Evolutionary conservation across 2,329 filamentous ascomycete genomes (phyloP).

Genomic region (Penicillium decumbens): DNA sequence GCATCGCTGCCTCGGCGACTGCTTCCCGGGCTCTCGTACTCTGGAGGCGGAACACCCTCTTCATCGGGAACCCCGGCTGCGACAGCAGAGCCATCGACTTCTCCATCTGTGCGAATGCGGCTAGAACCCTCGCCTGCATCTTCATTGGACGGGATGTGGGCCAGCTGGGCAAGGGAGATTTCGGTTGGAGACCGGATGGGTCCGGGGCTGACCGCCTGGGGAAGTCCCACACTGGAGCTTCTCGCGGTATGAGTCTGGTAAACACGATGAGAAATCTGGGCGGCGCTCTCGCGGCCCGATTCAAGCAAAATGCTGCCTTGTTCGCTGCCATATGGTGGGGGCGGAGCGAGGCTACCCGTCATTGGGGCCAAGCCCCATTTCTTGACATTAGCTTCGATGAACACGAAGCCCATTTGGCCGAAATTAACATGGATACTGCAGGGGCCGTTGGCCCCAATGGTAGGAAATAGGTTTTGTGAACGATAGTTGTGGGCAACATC

Average conservation of each 20-base stretch:
- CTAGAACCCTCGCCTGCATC: constrained; percentile 71
- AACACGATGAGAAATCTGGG: constrained; percentile 37
- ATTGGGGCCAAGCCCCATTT: constrained; percentile 98
- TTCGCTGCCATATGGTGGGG: constrained; percentile 93
- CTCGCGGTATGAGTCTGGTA: constrained; percentile 63
- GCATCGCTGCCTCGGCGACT: constrained; percentile 57
- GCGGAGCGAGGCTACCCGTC: constrained; percentile 89
- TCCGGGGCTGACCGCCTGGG: constrained; percentile 75
- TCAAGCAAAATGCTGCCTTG: constrained; percentile 94
- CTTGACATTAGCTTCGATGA: constrained; percentile 99
- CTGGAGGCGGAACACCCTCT: constrained; percentile 36
- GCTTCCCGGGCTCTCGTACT: constrained; percentile 54
- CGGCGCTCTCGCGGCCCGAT: constrained; percentile 61
- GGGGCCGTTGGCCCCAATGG: constrained; percentile 91
- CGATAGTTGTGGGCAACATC: constrained; percentile 92
- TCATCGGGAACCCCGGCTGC: constrained; percentile 29
- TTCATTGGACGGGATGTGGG: constrained; percentile 61
- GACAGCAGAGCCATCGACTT: constrained; percentile 5
- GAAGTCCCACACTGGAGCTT: constrained; percentile 71
- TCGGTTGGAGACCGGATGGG: constrained; percentile 89
- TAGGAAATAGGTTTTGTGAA: constrained; percentile 94
- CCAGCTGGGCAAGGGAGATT: constrained; percentile 85
- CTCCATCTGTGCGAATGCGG: constrained; percentile 31
- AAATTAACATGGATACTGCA: constrained; percentile 95
- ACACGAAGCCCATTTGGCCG: constrained; percentile 95